A percentile compares a stretch with the other conserved stretches of the same genome.
phyloP scores from a whole-genome alignment of 73 alveolate species.

The Paramecium caudatum region DNA sequence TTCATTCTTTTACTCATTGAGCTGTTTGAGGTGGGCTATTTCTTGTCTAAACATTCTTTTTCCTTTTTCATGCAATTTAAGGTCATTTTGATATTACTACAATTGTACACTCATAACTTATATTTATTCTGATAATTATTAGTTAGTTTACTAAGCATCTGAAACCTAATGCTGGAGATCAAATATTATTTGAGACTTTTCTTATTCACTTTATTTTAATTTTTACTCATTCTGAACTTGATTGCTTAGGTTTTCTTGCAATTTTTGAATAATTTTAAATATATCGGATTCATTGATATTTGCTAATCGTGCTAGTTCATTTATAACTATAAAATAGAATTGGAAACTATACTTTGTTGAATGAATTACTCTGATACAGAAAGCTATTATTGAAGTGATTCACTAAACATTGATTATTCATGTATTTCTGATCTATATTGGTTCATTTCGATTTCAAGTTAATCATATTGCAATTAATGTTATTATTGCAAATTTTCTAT shows the following conservation, averaged over 20 bases:
- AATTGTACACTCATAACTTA: not conserved
- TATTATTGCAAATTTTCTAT: not conserved
- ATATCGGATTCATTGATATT: constrained; percentile 7
- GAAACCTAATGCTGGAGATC: constrained; percentile 11
- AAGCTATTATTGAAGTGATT: not conserved
- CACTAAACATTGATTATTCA: not conserved
- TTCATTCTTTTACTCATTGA: constrained; percentile 1
- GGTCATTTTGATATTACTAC: not conserved
- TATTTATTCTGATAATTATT: not conserved
- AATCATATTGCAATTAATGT: not conserved
- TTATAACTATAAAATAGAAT: not conserved
- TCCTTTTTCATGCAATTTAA: not conserved
- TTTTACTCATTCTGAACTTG: not conserved
- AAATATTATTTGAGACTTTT: constrained; percentile 50
- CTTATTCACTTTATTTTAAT: not conserved
- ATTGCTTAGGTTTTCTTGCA: not conserved
- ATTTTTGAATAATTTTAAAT: not conserved
- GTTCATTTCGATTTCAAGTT: not conserved
- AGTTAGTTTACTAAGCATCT: constrained; percentile 18
- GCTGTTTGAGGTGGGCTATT: not conserved
- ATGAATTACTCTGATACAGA: not conserved
- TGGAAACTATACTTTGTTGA: not conserved
- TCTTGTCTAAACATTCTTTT: constrained; percentile 23
- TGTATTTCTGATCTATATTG: not conserved
- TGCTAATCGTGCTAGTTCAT: not conserved